phyloP scores from a whole-genome alignment of 2,329 filamentous ascomycete species.

The Diaporthe amygdali region DNA sequence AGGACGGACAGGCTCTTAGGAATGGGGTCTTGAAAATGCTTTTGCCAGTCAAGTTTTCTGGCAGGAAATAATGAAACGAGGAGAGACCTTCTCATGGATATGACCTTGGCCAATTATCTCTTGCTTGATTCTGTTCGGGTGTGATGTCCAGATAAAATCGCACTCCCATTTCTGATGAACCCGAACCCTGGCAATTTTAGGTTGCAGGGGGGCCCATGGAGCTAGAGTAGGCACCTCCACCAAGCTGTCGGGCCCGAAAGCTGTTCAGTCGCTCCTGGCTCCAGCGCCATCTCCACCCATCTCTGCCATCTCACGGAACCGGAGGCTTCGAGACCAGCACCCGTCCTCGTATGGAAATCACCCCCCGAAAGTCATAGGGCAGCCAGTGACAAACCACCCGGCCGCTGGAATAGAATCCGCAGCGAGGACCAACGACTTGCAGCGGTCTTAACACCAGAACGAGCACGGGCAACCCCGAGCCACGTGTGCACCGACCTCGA shows the following conservation, averaged over 20 bases:
- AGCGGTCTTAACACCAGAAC: not conserved
- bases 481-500: not conserved
- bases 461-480: not conserved
- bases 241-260: conserved; percentile 4
- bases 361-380: not conserved
- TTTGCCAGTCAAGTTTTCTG: not conserved
- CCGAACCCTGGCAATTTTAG: not conserved
- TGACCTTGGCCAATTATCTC: not conserved
- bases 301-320: not conserved
- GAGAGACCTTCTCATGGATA: not conserved
- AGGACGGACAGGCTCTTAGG: not conserved
- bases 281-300: not conserved
- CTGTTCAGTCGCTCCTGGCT: not conserved
- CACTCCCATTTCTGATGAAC: not conserved
- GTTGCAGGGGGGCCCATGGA: not conserved
- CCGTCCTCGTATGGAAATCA: not conserved
- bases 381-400: not conserved
- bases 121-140: too few relatives aligned
- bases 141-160: not conserved
- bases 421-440: too few relatives aligned
- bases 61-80: conserved; percentile 4
- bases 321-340: not conserved
- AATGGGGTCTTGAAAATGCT: not conserved
- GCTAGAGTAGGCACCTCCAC: not conserved
- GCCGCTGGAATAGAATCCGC: not conserved